Percentiles rank a stretch among this genome's conserved stretches.
phyloP scores from a whole-genome alignment of 148 eudicot genomes.

The Heliamphora exappendiculata region DNA sequence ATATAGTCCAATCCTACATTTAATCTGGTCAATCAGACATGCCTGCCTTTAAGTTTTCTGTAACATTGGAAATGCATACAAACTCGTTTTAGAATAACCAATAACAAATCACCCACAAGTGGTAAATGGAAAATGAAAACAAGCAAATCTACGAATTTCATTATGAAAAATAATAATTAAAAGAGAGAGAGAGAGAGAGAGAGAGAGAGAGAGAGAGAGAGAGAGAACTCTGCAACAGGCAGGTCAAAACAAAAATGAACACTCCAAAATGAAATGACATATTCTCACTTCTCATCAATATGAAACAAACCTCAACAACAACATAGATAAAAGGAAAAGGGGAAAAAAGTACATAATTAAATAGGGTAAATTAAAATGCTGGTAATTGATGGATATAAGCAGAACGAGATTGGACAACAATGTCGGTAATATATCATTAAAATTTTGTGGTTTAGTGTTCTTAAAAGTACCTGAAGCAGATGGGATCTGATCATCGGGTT shows the following conservation, averaged over 20 bases:
- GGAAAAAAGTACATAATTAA: too few species aligned
- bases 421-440: neutral
- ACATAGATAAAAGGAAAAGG: neutral
- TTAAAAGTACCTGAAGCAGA: slow-evolving; percentile 22
- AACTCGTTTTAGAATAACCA: neutral
- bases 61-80: neutral
- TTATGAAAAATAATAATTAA: neutral
- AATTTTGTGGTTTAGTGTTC: neutral
- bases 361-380: neutral
- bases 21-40: too few species aligned
- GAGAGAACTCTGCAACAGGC: too few species aligned
- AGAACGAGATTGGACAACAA: neutral
- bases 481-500: slow-evolving; percentile 38
- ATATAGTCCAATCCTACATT: too few species aligned
- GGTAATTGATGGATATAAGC: neutral
- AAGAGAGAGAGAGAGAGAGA: too few species aligned
- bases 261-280: neutral
- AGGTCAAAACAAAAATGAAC: neutral
- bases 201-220: too few species aligned
- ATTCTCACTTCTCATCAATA: neutral
- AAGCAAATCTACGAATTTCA: neutral
- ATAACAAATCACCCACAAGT: neutral
- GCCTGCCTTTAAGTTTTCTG: neutral
- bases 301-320: neutral
- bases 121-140: neutral